Conservation (phyloP, 352 stramenopile genomes). For the Plasmopara viticola region DNA sequence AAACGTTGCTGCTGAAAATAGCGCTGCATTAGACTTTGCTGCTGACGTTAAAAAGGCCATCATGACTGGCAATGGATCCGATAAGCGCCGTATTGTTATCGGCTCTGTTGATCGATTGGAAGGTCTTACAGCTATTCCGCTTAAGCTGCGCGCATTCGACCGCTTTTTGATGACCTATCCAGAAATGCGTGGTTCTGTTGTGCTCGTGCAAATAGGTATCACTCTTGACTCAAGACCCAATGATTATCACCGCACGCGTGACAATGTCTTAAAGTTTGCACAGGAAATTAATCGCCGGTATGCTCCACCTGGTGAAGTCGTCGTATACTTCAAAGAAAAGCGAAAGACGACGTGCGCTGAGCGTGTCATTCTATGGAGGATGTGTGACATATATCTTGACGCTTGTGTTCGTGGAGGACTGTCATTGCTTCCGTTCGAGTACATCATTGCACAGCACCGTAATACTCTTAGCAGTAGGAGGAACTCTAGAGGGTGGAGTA, state of each 20-base stretch:
- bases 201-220: too few species aligned
- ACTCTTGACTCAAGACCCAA: too few species aligned
- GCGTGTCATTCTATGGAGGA: slow-evolving; percentile 58
- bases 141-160: slow-evolving; percentile 96
- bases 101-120: slow-evolving; percentile 93
- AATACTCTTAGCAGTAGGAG: slow-evolving; percentile 35
- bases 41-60: slow-evolving; percentile 41
- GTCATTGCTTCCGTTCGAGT: slow-evolving; percentile 73
- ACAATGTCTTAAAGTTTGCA: too few species aligned
- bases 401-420: slow-evolving; percentile 61
- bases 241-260: too few species aligned
- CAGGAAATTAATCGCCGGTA: slow-evolving; percentile 84
- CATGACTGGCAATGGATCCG: slow-evolving; percentile 12
- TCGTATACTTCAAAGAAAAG: slow-evolving; percentile 75
- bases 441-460: slow-evolving; percentile 57
- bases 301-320: slow-evolving; percentile 37
- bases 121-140: slow-evolving; percentile 91
- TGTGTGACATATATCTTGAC: slow-evolving; percentile 67
- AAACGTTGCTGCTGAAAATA: slow-evolving; percentile 29
- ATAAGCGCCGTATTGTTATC: slow-evolving; percentile 56
- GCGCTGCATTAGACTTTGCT: slow-evolving; percentile 20
- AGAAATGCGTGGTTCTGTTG: too few species aligned
- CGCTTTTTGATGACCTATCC: slow-evolving; percentile 81
- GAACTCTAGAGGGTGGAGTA: too few species aligned
- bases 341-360: slow-evolving; percentile 58